Evolutionary conservation across 2,329 filamentous ascomycete genomes (phyloP).

Genomic region (Aspergillus sojae): DNA sequence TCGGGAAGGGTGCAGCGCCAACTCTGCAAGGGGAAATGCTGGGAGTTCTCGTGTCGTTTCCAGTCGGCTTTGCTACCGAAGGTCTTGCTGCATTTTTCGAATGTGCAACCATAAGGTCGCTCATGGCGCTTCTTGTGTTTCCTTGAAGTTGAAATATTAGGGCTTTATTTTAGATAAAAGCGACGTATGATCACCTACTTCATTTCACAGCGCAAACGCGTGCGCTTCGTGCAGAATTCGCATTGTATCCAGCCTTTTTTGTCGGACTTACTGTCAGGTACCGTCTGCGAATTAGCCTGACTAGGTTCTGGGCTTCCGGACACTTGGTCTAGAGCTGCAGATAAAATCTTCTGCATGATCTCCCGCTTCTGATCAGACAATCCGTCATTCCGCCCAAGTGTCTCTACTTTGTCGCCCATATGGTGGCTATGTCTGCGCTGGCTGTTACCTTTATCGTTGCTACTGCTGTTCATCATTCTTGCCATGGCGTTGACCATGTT

Average conservation of each 20-base stretch:
- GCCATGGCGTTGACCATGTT: conserved; percentile 38
- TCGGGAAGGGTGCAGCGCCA: conserved; percentile 67
- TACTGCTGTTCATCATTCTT: conserved; percentile 30
- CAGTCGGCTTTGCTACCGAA: conserved; percentile 96
- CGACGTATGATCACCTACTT: conserved; percentile 30
- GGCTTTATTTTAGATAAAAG: neutral
- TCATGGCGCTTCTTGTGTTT: conserved; percentile 84
- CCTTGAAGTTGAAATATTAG: conserved; percentile 46
- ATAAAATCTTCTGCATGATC: conserved; percentile 36
- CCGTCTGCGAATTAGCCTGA: conserved; percentile 9
- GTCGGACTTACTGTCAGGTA: conserved; percentile 16
- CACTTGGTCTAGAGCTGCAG: conserved; percentile 31
- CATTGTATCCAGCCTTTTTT: conserved; percentile 35
- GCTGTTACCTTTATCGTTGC: conserved; percentile 13
- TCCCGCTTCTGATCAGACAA: conserved; percentile 34
- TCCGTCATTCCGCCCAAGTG: conserved; percentile 21
- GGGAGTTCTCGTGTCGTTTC: conserved; percentile 85
- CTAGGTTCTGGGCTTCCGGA: conserved; percentile 11
- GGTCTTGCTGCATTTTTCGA: conserved; percentile 64
- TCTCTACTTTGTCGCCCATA: conserved; percentile 25
- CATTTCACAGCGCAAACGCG: conserved; percentile 39
- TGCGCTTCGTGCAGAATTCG: conserved; percentile 33
- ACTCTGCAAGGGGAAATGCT: conserved; percentile 71
- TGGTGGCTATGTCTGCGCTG: conserved; percentile 26
- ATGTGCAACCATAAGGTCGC: conserved; percentile 81